A percentile compares a stretch with the other conserved stretches of the same genome.
phyloP scores from a whole-genome alignment of 345 rosid species.

The Pelargonium nanum region DNA sequence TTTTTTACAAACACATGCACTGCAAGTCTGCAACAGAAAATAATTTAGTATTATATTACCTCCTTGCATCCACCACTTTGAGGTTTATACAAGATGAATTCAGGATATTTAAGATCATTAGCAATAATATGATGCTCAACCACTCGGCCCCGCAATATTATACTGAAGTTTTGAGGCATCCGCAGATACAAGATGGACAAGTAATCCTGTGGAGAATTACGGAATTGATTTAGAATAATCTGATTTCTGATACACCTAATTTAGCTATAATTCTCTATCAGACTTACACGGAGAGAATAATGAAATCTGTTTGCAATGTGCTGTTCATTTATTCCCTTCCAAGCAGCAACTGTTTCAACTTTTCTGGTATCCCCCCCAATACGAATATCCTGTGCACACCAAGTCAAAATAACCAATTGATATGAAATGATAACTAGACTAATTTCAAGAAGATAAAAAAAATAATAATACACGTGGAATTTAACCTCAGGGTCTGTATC shows the following conservation, averaged over 20 bases:
- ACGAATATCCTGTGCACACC: constrained; percentile 55
- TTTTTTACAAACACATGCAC: neutral
- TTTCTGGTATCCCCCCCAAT: constrained; percentile 51
- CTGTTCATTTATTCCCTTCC: constrained; percentile 45
- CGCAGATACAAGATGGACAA: constrained; percentile 78
- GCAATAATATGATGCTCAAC: constrained; percentile 82
- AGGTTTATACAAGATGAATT: constrained; percentile 81
- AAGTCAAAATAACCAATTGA: constrained; percentile 10
- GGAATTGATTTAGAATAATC: constrained; percentile 2
- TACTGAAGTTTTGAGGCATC: constrained; percentile 58
- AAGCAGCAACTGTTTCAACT: constrained; percentile 24
- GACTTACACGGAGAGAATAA: constrained; percentile 75
- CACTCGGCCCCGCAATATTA: constrained; percentile 57
- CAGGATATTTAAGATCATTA: constrained; percentile 65
- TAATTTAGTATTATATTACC: constrained; percentile 23
- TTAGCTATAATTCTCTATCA: neutral
- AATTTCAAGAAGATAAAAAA: constrained; percentile 6
- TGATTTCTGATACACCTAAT: neutral
- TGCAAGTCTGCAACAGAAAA: neutral
- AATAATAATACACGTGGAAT: neutral
- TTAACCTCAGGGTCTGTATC: constrained; percentile 54
- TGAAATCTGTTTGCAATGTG: constrained; percentile 55
- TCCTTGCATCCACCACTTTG: constrained; percentile 50
- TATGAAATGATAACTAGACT: constrained; percentile 8
- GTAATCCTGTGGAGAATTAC: constrained; percentile 43